Conservation (phyloP, 176 grass and related monocot genomes). For the Pontederia paniculata region DNA sequence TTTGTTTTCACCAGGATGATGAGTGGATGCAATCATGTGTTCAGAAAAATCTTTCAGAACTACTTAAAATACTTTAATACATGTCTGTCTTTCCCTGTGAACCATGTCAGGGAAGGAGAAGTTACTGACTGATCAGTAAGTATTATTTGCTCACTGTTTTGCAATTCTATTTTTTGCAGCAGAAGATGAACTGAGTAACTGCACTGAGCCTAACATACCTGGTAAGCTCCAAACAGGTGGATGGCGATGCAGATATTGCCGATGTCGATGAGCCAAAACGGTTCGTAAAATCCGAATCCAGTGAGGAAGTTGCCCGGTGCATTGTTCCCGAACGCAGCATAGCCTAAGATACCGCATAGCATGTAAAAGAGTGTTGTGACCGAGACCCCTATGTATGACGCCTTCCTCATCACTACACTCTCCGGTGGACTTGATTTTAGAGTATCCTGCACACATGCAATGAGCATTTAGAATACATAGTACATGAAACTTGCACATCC, state of each 20-base stretch:
- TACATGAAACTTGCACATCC: too few species aligned
- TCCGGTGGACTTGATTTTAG: constrained; percentile 67
- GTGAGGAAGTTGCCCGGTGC: constrained; percentile 94
- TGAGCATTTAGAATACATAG: too few species aligned
- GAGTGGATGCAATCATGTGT: neutral
- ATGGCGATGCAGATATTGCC: constrained; percentile 78
- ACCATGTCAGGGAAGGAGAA: too few species aligned
- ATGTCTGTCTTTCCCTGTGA: too few species aligned
- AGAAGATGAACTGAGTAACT: too few species aligned
- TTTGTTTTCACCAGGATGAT: neutral
- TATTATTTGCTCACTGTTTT: too few species aligned
- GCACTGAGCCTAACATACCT: constrained; percentile 13
- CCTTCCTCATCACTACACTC: constrained; percentile 91
- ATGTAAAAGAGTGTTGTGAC: constrained; percentile 88
- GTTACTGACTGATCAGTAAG: too few species aligned
- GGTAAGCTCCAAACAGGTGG: constrained; percentile 85
- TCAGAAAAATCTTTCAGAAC: too few species aligned
- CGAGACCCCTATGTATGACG: constrained; percentile 52
- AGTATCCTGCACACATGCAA: constrained; percentile 44
- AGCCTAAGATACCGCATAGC: constrained; percentile 68
- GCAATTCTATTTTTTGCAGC: too few species aligned
- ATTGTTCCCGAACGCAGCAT: constrained; percentile 78
- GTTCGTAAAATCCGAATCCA: constrained; percentile 89
- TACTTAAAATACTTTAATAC: too few species aligned
- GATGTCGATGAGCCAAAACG: constrained; percentile 88